Evolutionary conservation across 768 basidiomycete genomes (phyloP).

Genomic region (Boletus reticuloceps): DNA sequence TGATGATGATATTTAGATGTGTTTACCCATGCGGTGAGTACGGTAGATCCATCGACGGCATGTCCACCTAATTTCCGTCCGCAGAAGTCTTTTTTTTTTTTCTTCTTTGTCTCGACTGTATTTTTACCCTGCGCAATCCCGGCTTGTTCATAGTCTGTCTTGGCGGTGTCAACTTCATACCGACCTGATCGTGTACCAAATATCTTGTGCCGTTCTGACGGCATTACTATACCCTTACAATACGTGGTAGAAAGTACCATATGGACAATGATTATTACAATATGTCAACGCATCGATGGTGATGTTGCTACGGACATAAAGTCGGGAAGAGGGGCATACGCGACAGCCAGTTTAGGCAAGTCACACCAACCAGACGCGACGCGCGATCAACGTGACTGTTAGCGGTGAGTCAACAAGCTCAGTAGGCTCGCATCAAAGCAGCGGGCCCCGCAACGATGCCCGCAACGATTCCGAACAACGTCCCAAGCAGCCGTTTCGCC

Average conservation of each 20-base stretch:
- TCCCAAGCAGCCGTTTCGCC: not conserved
- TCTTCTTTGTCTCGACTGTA: conserved; percentile 1
- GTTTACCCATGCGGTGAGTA: conserved; percentile 5
- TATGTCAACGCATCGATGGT: too few species aligned
- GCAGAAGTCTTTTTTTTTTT: not conserved
- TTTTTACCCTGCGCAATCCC: not conserved
- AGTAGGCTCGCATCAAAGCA: not conserved
- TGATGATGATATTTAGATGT: conserved; percentile 24
- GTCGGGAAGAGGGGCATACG: not conserved
- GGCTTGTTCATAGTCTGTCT: conserved; percentile 7
- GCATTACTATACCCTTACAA: conserved; percentile 12
- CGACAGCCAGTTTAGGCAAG: conserved; percentile 15
- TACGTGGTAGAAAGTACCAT: conserved; percentile 15
- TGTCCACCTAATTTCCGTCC: not conserved
- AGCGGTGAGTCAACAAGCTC: conserved; percentile 9
- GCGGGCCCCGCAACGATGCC: conserved; percentile 10
- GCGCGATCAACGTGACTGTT: conserved; percentile 13
- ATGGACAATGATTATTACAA: conserved; percentile 6
- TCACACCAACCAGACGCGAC: conserved; percentile 7
- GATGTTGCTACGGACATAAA: too few species aligned
- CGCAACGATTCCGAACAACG: not conserved
- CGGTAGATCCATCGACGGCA: not conserved
- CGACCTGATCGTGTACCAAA: conserved; percentile 12
- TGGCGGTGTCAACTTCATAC: conserved; percentile 7
- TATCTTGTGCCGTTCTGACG: not conserved